phyloP scores from a whole-genome alignment of 75 land plant genomes.

The Pinus taeda region DNA sequence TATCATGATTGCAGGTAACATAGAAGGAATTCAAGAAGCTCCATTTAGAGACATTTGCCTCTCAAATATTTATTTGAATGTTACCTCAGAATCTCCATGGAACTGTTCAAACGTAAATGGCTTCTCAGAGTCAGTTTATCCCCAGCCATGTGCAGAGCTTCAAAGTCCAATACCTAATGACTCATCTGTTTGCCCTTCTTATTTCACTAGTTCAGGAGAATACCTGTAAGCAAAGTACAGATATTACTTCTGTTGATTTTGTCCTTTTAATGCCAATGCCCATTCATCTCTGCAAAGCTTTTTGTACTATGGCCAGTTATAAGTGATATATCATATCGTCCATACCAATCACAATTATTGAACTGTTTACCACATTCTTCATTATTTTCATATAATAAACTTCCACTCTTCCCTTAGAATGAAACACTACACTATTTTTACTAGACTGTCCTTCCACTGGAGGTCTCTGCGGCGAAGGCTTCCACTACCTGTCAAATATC shows the following conservation, averaged over 20 bases:
- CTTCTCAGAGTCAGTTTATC: constrained; percentile 49
- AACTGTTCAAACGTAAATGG: constrained; percentile 74
- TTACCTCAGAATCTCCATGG: constrained; percentile 47
- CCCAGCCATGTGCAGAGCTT: constrained; percentile 50
- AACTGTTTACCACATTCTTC: constrained; percentile 9
- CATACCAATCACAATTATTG: constrained; percentile 7
- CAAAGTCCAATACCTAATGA: constrained; percentile 10
- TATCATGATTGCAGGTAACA: constrained; percentile 58
- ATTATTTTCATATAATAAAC: not conserved
- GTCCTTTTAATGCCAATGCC: not conserved
- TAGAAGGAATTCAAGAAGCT: constrained; percentile 58
- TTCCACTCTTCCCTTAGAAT: constrained; percentile 4
- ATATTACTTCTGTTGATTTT: constrained; percentile 3
- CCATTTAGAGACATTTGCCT: constrained; percentile 57
- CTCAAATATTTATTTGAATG: constrained; percentile 45
- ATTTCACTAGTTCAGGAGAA: constrained; percentile 7
- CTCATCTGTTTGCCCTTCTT: constrained; percentile 1
- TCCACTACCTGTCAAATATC: not conserved
- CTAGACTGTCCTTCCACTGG: not conserved
- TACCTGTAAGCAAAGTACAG: not conserved
- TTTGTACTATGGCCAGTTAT: constrained; percentile 1
- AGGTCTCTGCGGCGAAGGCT: not conserved
- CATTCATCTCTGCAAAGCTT: constrained; percentile 6
- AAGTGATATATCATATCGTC: constrained; percentile 11
- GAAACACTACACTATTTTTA: not conserved